These are phyloP conservation scores for Erodium texanum DNA, from an alignment of 441 rosid genomes.

Conservation along the genomic window DNA sequence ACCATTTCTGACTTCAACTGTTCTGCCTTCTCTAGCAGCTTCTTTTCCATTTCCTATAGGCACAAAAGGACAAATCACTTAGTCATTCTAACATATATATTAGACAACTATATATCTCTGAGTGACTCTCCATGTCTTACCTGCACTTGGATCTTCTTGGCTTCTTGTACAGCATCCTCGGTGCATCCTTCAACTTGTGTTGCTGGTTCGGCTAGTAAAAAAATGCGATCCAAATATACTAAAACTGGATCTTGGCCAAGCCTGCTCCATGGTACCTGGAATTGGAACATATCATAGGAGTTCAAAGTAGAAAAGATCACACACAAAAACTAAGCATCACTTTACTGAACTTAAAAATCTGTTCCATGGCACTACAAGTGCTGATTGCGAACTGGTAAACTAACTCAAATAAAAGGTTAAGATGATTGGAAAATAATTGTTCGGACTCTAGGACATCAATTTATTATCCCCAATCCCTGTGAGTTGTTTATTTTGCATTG, in stretches of 20 bases:
- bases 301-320: background rate
- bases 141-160: slow-evolving; percentile 72
- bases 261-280: slow-evolving; percentile 99
- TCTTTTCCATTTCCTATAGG: slow-evolving; percentile 82
- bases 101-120: slow-evolving; percentile 7
- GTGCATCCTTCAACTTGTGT: slow-evolving; percentile 69
- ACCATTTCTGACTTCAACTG: slow-evolving; percentile 79
- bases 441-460: background rate
- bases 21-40: slow-evolving; percentile 67
- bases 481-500: background rate
- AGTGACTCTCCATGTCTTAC: slow-evolving; percentile 44
- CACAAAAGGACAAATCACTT: slow-evolving; percentile 16
- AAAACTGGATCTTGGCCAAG: slow-evolving; percentile 98
- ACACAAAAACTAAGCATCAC: background rate
- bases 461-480: background rate
- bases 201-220: slow-evolving; percentile 83
- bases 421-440: background rate
- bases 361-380: background rate
- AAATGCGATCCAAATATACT: slow-evolving; percentile 82
- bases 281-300: slow-evolving; percentile 14
- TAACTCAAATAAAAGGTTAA: too few relatives aligned
- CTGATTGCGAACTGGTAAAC: too few relatives aligned
- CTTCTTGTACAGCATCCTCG: slow-evolving; percentile 89
- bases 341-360: background rate
- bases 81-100: slow-evolving; percentile 7